Percentiles rank a stretch among this genome's conserved stretches.
Evolutionary conservation across 495 filamentous ascomycete species (phyloP).

Genomic region (Hapsidospora chrysogenum): DNA sequence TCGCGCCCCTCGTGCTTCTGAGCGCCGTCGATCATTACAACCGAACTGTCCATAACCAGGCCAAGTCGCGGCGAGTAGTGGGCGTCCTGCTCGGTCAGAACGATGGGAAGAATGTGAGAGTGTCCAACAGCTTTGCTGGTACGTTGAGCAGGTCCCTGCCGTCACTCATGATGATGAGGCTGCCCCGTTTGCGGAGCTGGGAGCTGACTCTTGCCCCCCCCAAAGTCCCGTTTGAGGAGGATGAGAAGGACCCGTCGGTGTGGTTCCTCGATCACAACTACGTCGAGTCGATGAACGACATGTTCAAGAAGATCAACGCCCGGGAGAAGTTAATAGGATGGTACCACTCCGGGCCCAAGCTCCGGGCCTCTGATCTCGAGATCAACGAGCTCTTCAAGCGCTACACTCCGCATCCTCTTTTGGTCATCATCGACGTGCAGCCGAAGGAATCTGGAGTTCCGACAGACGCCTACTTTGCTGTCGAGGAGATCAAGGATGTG

Average conservation of each 20-base stretch:
- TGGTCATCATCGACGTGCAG: slow-evolving; percentile 97
- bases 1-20: slow-evolving; percentile 93
- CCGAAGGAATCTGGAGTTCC: slow-evolving; percentile 96
- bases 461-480: slow-evolving; percentile 97
- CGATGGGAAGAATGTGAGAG: slow-evolving; percentile 81
- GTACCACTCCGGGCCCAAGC: slow-evolving; percentile 97
- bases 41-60: slow-evolving; percentile 62
- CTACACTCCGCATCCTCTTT: slow-evolving; percentile 89
- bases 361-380: slow-evolving; percentile 91
- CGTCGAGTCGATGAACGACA: slow-evolving; percentile 98
- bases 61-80: slow-evolving; percentile 79
- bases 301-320: slow-evolving; percentile 99
- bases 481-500: slow-evolving; percentile 99
- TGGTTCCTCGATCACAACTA: slow-evolving; percentile 99
- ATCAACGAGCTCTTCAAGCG: slow-evolving; percentile 99
- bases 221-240: slow-evolving; percentile 99
- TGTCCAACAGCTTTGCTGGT: slow-evolving; percentile 99
- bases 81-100: slow-evolving; percentile 93
- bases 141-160: slow-evolving; percentile 11
- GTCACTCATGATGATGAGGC: not conserved
- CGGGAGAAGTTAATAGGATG: slow-evolving; percentile 97
- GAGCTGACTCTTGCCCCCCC: slow-evolving; percentile 7
- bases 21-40: slow-evolving; percentile 98
- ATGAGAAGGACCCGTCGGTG: slow-evolving; percentile 93
- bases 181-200: slow-evolving; percentile 3